Base-by-base conservation (phyloP, 139 green algal species). In the Pleodorina starrii region DNA sequence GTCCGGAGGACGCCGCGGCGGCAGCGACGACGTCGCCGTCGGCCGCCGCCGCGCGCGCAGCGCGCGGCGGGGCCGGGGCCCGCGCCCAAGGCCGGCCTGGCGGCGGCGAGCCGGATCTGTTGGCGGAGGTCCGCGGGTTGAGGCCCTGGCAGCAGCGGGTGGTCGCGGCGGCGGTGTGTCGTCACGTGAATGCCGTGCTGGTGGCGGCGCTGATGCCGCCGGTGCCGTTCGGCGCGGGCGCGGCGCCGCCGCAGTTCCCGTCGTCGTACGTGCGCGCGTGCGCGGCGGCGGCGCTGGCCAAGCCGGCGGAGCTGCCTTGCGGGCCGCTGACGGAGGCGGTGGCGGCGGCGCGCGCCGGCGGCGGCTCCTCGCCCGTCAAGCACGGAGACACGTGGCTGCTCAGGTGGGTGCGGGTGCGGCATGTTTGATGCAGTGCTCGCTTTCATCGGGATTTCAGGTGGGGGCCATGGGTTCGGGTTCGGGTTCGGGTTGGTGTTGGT, bases 101-200 rank as follows among this genome's bases (percentile, higher is more conserved):
- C 16, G 79, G 57, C 60, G 60, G 27, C 0, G 81, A 77, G 0
- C 40, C 10, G 1, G 82, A 88, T 69, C 46, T 89, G 48, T n/a
- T 82, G 25, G 69, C 69, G 36, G 69, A 73, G 25, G 84, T 89
- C 0, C 50, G 50, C n/a, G n/a, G 27, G 48, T 36, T 89, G 84
- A 68, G 84, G 50, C 84, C 84, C 5, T 89, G 84, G 84, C 84
- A 89, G 69, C 84, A 82, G 69, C 69, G 69, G 5, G 0, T 73
- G 36, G 27, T 89, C 29, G 69, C 36, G 35, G 69, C 27, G 35
- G 84, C 84, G 23, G 69, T 89, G 36, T 74, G 69, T 69, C 36
- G 50, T 0, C 84, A 89, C 51, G 69, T 89, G 9, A 89, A 83
- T 35, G 50, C 35, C 10, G 69, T 74, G 29, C 48, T 89, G 50